A percentile compares a stretch with the other conserved stretches of the same genome.
These are phyloP conservation scores for Acorus calamus DNA, from an alignment of 106 monocot genomes.

Conservation along the genomic window DNA sequence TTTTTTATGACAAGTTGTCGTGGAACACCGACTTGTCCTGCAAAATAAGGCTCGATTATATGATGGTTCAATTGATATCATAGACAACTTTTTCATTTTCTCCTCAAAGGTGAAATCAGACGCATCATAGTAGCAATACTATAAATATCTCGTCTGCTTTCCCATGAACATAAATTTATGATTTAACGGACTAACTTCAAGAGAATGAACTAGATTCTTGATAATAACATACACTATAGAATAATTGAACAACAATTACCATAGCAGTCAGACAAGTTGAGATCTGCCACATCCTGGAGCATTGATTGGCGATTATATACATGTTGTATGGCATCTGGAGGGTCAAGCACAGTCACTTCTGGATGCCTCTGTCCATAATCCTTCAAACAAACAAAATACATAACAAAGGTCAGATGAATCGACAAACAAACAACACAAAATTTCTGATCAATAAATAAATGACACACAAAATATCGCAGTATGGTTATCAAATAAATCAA, in stretches of 20 bases:
- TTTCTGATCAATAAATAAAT: too few species aligned
- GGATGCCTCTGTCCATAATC: slow-evolving; percentile 74
- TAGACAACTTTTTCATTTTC: too few species aligned
- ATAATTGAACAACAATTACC: slow-evolving; percentile 30
- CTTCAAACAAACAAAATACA: slow-evolving; percentile 25
- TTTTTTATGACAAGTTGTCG: slow-evolving; percentile 66
- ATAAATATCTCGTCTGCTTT: too few species aligned
- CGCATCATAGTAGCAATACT: too few species aligned
- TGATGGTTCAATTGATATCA: too few species aligned
- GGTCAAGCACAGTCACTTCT: slow-evolving; percentile 91
- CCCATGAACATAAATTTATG: too few species aligned
- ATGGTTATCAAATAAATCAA: too few species aligned
- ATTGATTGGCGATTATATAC: slow-evolving; percentile 89
- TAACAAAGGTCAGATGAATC: not conserved
- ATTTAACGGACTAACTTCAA: not conserved
- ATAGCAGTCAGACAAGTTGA: slow-evolving; percentile 53
- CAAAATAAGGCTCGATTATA: slow-evolving; percentile 3
- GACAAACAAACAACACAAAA: too few species aligned
- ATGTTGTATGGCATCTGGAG: slow-evolving; percentile 82
- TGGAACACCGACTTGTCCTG: slow-evolving; percentile 79
- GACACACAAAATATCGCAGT: too few species aligned
- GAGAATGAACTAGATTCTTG: not conserved
- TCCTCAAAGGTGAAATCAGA: too few species aligned
- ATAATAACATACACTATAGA: not conserved
- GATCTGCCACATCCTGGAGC: slow-evolving; percentile 85